phyloP scores from a whole-genome alignment of 305 asterid genomes.

The Lippia alba region DNA sequence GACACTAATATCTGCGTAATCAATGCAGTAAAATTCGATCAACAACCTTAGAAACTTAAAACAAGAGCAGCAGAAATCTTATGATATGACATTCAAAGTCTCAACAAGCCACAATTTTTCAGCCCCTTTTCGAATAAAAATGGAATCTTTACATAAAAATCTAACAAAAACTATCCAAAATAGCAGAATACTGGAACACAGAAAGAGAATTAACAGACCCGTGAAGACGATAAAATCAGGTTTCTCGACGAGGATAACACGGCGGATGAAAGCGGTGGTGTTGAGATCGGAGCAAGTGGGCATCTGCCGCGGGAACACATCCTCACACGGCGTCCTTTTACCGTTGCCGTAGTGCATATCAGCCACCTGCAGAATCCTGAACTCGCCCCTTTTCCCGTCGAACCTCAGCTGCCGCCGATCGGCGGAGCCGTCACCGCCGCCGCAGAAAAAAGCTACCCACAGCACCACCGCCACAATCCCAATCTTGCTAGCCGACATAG shows the following conservation, averaged over 20 bases:
- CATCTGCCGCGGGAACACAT: slow-evolving; percentile 66
- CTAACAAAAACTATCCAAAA: too few relatives aligned
- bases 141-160: too few relatives aligned
- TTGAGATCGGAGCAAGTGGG: slow-evolving; percentile 86
- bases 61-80: not conserved
- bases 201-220: slow-evolving; percentile 41
- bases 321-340: slow-evolving; percentile 62
- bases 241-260: slow-evolving; percentile 68
- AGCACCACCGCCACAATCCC: slow-evolving; percentile 22
- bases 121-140: not conserved
- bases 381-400: slow-evolving; percentile 63
- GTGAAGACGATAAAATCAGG: slow-evolving; percentile 82
- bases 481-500: slow-evolving; percentile 26
- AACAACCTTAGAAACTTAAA: not conserved
- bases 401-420: slow-evolving; percentile 58
- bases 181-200: not conserved
- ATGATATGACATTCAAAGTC: not conserved
- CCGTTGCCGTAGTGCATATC: slow-evolving; percentile 95
- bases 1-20: not conserved
- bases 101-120: not conserved
- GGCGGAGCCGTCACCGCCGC: slow-evolving; percentile 38
- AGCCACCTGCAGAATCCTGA: slow-evolving; percentile 90
- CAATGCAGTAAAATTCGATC: not conserved
- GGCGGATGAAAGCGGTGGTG: slow-evolving; percentile 73
- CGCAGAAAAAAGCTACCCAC: slow-evolving; percentile 38